A percentile compares a stretch with the other conserved stretches of the same genome.
Conservation (phyloP, 495 filamentous ascomycete genomes). For the Hyaloscypha hepaticicola region DNA sequence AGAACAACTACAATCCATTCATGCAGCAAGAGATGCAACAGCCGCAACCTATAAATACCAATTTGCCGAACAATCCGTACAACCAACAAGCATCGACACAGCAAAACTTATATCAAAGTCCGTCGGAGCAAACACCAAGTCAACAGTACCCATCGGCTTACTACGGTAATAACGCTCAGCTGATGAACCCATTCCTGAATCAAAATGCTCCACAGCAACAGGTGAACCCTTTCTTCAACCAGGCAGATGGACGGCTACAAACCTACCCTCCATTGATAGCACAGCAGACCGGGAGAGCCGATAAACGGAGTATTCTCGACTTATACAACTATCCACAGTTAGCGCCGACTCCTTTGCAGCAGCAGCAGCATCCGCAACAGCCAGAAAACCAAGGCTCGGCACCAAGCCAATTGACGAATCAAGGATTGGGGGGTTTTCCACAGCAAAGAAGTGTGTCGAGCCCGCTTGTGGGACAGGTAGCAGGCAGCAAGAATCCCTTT, state of each 20-base stretch:
- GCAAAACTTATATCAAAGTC: constrained; percentile 21
- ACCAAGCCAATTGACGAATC: constrained; percentile 25
- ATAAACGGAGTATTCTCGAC: constrained; percentile 86
- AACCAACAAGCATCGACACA: constrained; percentile 21
- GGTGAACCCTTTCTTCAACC: constrained; percentile 24
- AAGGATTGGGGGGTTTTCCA: constrained; percentile 28
- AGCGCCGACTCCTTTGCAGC: constrained; percentile 46
- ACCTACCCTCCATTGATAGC: constrained; percentile 21
- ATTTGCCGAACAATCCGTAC: constrained; percentile 30
- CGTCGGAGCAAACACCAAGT: constrained; percentile 31
- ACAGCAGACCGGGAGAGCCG: constrained; percentile 39
- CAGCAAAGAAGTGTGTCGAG: constrained; percentile 27
- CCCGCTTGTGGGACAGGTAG: constrained; percentile 23
- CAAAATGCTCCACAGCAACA: constrained; percentile 42
- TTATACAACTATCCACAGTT: constrained; percentile 81
- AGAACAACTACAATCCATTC: constrained; percentile 63
- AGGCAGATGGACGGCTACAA: not conserved
- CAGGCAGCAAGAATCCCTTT: constrained; percentile 51
- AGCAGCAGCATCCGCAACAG: constrained; percentile 17
- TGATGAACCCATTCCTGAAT: constrained; percentile 34
- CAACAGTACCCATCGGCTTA: constrained; percentile 32
- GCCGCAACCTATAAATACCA: constrained; percentile 28
- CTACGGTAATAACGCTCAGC: constrained; percentile 15
- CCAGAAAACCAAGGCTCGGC: constrained; percentile 11
- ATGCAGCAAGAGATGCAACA: constrained; percentile 2